A percentile compares a stretch with the other conserved stretches of the same genome.
Conservation (phyloP, 2,329 filamentous ascomycete genomes). For the Phyllosticta paracitricarpa region DNA sequence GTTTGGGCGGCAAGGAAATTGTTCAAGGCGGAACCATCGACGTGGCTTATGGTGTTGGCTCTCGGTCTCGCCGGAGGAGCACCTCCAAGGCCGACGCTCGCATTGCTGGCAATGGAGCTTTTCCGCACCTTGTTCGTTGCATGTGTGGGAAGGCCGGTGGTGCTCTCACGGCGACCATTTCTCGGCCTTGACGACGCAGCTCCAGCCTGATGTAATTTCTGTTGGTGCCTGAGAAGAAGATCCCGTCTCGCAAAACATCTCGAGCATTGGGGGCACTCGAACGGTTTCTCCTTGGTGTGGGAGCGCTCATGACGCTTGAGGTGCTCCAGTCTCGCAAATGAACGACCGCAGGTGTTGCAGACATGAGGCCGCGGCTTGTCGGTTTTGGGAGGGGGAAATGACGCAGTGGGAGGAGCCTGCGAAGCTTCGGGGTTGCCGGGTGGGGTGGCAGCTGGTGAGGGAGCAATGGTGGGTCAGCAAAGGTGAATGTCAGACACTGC, state of each 20-base stretch:
- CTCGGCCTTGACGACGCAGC: slow-evolving; percentile 79
- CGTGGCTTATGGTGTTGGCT: slow-evolving; percentile 92
- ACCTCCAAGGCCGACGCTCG: slow-evolving; percentile 38
- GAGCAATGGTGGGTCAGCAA: slow-evolving; percentile 1
- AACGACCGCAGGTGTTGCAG: slow-evolving; percentile 81
- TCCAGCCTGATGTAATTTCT: slow-evolving; percentile 92
- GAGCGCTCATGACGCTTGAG: slow-evolving; percentile 94
- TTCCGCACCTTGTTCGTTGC: slow-evolving; percentile 72
- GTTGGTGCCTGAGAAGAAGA: slow-evolving; percentile 85
- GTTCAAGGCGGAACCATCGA: slow-evolving; percentile 65
- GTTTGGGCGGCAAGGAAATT: slow-evolving; percentile 56
- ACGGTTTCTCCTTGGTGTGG: slow-evolving; percentile 98
- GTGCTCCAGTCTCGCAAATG: slow-evolving; percentile 90
- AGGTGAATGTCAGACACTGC: not conserved
- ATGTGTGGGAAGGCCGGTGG: slow-evolving; percentile 54
- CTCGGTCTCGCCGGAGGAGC: slow-evolving; percentile 56
- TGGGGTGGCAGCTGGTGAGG: not conserved
- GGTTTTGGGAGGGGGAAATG: slow-evolving; percentile 78
- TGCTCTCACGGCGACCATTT: slow-evolving; percentile 77
- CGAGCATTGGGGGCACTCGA: slow-evolving; percentile 90
- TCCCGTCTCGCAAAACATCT: slow-evolving; percentile 92
- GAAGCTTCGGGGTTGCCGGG: slow-evolving; percentile 6
- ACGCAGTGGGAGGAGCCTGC: slow-evolving; percentile 12
- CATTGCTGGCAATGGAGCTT: slow-evolving; percentile 68
- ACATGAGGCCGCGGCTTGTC: slow-evolving; percentile 95